A percentile compares a stretch with the other conserved stretches of the same genome.
phyloP scores from a whole-genome alignment of 768 basidiomycete species.

The Pleurotus tuber-regium region DNA sequence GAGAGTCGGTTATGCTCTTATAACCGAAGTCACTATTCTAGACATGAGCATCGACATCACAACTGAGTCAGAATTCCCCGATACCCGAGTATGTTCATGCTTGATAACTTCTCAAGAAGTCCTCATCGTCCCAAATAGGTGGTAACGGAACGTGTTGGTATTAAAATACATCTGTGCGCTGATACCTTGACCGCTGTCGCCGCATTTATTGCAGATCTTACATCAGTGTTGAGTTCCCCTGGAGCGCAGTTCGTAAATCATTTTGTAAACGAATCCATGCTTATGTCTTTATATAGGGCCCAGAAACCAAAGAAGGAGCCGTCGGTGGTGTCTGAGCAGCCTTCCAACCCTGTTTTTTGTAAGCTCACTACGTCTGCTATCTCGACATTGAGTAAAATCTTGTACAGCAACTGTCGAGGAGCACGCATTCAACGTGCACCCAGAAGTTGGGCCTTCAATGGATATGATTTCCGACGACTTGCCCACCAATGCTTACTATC shows the following conservation, averaged over 20 bases:
- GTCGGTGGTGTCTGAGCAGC: slow-evolving; percentile 27
- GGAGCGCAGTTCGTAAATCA: slow-evolving; percentile 1
- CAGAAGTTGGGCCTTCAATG: slow-evolving; percentile 74
- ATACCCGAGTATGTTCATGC: slow-evolving; percentile 29
- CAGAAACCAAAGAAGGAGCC: slow-evolving; percentile 27
- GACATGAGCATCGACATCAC: slow-evolving; percentile 39
- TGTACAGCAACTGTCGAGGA: slow-evolving; percentile 73
- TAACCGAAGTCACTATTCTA: slow-evolving; percentile 57
- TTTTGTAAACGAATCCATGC: too few relatives aligned
- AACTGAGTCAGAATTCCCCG: slow-evolving; percentile 26
- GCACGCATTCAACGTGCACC: slow-evolving; percentile 70
- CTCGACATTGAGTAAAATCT: not conserved
- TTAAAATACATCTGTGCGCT: slow-evolving; percentile 73
- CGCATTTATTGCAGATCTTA: slow-evolving; percentile 52
- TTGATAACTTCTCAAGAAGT: too few relatives aligned
- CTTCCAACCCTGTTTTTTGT: slow-evolving; percentile 34
- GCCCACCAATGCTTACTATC: slow-evolving; percentile 84
- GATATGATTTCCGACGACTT: slow-evolving; percentile 93
- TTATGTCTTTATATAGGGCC: slow-evolving; percentile 23
- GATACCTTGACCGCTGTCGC: slow-evolving; percentile 66
- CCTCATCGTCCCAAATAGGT: slow-evolving; percentile 41
- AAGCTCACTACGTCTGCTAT: slow-evolving; percentile 11
- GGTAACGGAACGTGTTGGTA: slow-evolving; percentile 45
- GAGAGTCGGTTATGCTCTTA: slow-evolving; percentile 66
- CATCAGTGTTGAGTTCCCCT: slow-evolving; percentile 36